Evolutionary conservation across 305 asterid species (phyloP), one percentile per base, ranked within the genome.

Genomic region (Fraxinus ornus): DNA sequence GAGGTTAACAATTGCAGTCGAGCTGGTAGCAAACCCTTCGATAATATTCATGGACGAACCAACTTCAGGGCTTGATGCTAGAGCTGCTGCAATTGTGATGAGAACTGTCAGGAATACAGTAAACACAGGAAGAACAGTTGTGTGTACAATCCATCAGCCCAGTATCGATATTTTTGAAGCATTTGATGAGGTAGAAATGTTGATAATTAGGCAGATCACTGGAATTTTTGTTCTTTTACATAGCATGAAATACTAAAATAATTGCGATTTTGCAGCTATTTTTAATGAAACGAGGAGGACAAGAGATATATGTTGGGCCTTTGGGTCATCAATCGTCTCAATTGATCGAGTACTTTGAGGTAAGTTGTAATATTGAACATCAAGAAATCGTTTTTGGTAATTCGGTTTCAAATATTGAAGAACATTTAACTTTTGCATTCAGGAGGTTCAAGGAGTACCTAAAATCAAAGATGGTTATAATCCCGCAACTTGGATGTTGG

Each of bases 41-140:
- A 90, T 93, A 33, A 93, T 93, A 77, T 93, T 93, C 75, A 92
- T 93, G 97, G 97, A 92, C 28, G 95, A 93, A 85, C 97, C 97
- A 72, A 93, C 97, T 36, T 92, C 97, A 2, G 97, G 97, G 19
- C 90, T 92, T 0, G 97, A 93, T 79, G 97, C 96, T 28, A 88
- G 97, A 76, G 97, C 97, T 2, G 96, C 96, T 70, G 97, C 97
- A 78, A 91, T 93, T 70, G 97, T 93, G 39, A 91, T 93, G 94
- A 91, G 97, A 84, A 87, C 93, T 1, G 94, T 92, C 52, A 89
- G 97, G 84, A 92, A 91, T 85, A 92, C 94, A 0, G 97, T 92
- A 2, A 87, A 92, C 86, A 92, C 97, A 0, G 94, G 97, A 85
- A 86, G 97, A 89, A 92, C 97, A 0, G 92, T 90, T 2, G 96